phyloP scores from a whole-genome alignment of 306 rosid species.

The Boehmeria nivea region DNA sequence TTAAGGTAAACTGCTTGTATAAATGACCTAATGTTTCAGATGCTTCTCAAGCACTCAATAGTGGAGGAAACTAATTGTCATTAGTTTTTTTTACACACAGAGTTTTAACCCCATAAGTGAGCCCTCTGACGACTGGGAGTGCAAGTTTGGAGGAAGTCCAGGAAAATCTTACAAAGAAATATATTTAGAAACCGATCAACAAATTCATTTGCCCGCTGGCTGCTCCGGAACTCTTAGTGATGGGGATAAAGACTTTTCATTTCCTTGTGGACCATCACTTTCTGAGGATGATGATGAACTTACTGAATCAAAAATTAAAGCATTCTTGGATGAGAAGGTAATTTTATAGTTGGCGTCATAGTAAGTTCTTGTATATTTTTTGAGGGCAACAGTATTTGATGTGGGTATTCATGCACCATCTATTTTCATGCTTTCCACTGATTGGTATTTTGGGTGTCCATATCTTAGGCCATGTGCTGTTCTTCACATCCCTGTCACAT shows the following conservation, averaged over 20 bases:
- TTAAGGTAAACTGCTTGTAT: constrained; percentile 45
- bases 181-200: constrained; percentile 27
- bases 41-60: background rate
- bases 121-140: constrained; percentile 76
- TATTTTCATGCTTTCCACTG: too few species aligned
- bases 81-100: constrained; percentile 25
- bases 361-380: too few species aligned
- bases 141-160: constrained; percentile 54
- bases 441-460: too few species aligned
- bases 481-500: too few species aligned
- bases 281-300: constrained; percentile 91
- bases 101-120: constrained; percentile 91
- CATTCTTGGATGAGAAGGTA: constrained; percentile 97
- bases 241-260: constrained; percentile 53
- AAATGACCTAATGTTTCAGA: background rate
- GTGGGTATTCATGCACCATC: too few species aligned
- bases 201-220: constrained; percentile 32
- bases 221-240: constrained; percentile 38
- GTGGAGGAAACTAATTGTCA: constrained; percentile 13
- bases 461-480: too few species aligned
- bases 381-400: too few species aligned
- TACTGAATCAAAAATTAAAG: constrained; percentile 85
- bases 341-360: constrained; percentile 14
- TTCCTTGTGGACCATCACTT: constrained; percentile 59
- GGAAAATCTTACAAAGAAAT: constrained; percentile 39